Conservation (phyloP, 306 rosid genomes). For the Begonia masoniana region DNA sequence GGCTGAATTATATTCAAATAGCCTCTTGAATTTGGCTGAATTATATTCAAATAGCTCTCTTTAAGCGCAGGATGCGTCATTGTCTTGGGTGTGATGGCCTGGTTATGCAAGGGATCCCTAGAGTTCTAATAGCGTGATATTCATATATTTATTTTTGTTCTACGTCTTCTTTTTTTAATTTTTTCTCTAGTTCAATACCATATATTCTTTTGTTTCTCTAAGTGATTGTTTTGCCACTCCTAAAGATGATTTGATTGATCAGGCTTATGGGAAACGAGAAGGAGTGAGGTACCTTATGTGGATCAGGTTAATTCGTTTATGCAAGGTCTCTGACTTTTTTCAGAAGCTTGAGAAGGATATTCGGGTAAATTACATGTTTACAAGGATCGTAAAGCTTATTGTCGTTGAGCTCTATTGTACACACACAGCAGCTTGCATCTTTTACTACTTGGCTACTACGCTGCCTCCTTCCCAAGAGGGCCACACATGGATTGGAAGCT, state of each 20-base stretch:
- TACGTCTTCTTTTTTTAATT: too few relatives aligned
- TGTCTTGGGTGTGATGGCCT: too few relatives aligned
- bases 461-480: slow-evolving; percentile 72
- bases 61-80: too few relatives aligned
- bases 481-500: slow-evolving; percentile 95
- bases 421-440: slow-evolving; percentile 97
- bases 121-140: too few relatives aligned
- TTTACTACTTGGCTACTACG: slow-evolving; percentile 93
- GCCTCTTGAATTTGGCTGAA: too few relatives aligned
- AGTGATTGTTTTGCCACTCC: too few relatives aligned
- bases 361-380: slow-evolving; percentile 62
- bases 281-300: slow-evolving; percentile 78
- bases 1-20: too few relatives aligned
- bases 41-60: too few relatives aligned
- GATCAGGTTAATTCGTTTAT: slow-evolving; percentile 73
- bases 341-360: slow-evolving; percentile 73
- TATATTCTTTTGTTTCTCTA: too few relatives aligned
- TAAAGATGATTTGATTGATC: slow-evolving; percentile 11
- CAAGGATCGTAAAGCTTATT: slow-evolving; percentile 68
- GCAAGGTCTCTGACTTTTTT: slow-evolving; percentile 41
- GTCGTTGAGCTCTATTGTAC: slow-evolving; percentile 95
- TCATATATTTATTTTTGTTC: too few relatives aligned
- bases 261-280: slow-evolving; percentile 68
- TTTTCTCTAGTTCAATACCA: too few relatives aligned
- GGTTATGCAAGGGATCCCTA: too few relatives aligned